Base-by-base conservation (phyloP, 116 monocot species). In the Dioscorea cayenensis region DNA sequence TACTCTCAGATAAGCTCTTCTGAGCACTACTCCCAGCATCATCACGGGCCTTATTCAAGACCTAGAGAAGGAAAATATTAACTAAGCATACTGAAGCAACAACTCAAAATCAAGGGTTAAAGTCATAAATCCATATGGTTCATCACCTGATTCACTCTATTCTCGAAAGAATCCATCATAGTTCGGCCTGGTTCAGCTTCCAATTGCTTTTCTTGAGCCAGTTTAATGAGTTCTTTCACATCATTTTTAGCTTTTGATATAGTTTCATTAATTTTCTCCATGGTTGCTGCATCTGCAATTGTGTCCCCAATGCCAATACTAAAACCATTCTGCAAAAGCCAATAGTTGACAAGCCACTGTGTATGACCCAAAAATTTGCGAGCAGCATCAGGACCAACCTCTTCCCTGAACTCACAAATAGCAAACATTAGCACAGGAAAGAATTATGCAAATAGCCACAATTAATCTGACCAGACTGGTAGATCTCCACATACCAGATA, bases 301-400 rank as follows among this genome's bases (percentile, higher is more conserved):
- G 91, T 94, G 63, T 99, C 97, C 18, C 97, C 94, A 83, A 99
- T 99, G 60, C 97, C 97, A 65, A 99, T 99, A 69, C 94, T 99
- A 77, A 99, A 99, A 10, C 81, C 97, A 59, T 89, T 72, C 75
- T 99, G 97, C 69, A 99, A 73, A 65, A 99, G 90, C 97, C 97
- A 99, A 73, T 99, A 99, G 77, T 99, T 99, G 29, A 99, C 97
- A 63, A 99, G 91, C 97, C 97, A 99, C 64, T 99, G 97, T 13
- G 88, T 90, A 37, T 99, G 94, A 7, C 97, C 94, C 67, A 94
- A 72, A 83, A 99, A 99, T 76, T 99, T 99, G 55, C 97, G 88
- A 61, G 97, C 94, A 27, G 97, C 84, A 89, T 99, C 94, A 50
- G 97, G 97, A 62, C 97, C 97, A 76, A 99, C 94, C 81, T 99